phyloP scores from a whole-genome alignment of 106 monocot species.

The Ottelia alismoides region DNA sequence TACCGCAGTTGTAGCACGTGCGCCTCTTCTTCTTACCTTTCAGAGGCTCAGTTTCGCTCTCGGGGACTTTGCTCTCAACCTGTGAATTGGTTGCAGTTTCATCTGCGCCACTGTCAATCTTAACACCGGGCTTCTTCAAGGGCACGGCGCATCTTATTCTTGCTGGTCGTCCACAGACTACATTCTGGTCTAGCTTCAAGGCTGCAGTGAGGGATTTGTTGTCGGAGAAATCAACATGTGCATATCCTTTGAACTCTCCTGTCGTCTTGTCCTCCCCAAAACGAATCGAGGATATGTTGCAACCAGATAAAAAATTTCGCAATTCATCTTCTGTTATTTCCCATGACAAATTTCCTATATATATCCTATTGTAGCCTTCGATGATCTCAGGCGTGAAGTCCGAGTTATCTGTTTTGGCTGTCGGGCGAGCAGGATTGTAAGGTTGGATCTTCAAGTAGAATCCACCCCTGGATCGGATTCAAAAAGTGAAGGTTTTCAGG shows the following conservation, averaged over 20 bases:
- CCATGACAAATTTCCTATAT: constrained; percentile 82
- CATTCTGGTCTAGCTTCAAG: constrained; percentile 67
- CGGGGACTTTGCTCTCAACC: too few relatives aligned
- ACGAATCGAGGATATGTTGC: constrained; percentile 55
- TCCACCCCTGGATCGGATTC: constrained; percentile 81
- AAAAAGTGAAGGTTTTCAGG: not conserved
- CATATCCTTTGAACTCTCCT: constrained; percentile 87
- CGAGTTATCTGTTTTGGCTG: constrained; percentile 18
- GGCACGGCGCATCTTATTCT: constrained; percentile 80
- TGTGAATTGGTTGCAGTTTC: not conserved
- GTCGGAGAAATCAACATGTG: constrained; percentile 80
- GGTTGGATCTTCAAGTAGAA: constrained; percentile 88
- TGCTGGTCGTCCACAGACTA: constrained; percentile 61
- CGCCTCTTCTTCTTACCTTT: constrained; percentile 52
- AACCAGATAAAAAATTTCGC: constrained; percentile 48
- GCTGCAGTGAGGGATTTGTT: constrained; percentile 40
- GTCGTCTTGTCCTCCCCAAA: constrained; percentile 80
- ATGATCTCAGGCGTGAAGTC: constrained; percentile 69
- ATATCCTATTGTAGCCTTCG: constrained; percentile 85
- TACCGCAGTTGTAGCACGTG: constrained; percentile 69
- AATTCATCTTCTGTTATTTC: constrained; percentile 84
- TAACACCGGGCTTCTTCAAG: constrained; percentile 12
- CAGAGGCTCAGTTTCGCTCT: not conserved
- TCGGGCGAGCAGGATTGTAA: constrained; percentile 35
- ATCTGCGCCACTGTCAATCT: not conserved